Percentiles rank a stretch among this genome's conserved stretches.
phyloP scores from a whole-genome alignment of 352 stramenopile genomes.

The Globisporangium irregulare region DNA sequence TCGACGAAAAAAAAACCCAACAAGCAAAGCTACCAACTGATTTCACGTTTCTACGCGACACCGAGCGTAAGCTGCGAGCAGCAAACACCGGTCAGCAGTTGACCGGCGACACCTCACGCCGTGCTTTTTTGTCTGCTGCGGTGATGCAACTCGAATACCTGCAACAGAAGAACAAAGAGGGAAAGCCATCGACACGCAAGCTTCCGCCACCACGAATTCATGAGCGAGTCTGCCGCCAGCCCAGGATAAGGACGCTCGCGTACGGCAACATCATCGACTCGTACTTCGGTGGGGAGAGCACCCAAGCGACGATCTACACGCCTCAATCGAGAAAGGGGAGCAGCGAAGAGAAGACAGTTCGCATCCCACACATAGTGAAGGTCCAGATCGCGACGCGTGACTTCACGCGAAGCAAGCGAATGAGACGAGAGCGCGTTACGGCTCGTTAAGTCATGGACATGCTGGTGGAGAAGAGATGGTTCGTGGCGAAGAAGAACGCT shows the following conservation, averaged over 20 bases:
- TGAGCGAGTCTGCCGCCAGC: constrained; percentile 3
- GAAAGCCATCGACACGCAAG: constrained; percentile 1
- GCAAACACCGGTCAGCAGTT: constrained; percentile 2
- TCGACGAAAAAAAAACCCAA: constrained; percentile 5
- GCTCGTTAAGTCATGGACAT: constrained; percentile 1
- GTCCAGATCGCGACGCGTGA: neutral
- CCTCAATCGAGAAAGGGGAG: neutral
- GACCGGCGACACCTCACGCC: neutral
- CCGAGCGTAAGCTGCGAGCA: constrained; percentile 4
- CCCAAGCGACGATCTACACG: constrained; percentile 3
- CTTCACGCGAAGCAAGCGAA: neutral
- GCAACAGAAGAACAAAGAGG: constrained; percentile 7
- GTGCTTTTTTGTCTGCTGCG: constrained; percentile 5
- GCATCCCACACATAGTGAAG: neutral
- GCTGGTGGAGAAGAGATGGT: neutral
- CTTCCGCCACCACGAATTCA: constrained; percentile 2
- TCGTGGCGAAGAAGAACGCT: neutral
- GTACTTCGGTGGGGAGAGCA: neutral
- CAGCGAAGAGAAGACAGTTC: neutral
- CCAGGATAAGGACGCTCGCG: constrained; percentile 1
- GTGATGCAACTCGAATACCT: neutral
- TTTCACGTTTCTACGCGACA: constrained; percentile 1
- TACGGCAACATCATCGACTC: neutral
- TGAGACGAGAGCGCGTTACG: neutral
- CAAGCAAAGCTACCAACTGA: constrained; percentile 2